Evolutionary conservation across 1,139 yeast genomes (phyloP).

Genomic region (Yamadazyma membranifaciens): DNA sequence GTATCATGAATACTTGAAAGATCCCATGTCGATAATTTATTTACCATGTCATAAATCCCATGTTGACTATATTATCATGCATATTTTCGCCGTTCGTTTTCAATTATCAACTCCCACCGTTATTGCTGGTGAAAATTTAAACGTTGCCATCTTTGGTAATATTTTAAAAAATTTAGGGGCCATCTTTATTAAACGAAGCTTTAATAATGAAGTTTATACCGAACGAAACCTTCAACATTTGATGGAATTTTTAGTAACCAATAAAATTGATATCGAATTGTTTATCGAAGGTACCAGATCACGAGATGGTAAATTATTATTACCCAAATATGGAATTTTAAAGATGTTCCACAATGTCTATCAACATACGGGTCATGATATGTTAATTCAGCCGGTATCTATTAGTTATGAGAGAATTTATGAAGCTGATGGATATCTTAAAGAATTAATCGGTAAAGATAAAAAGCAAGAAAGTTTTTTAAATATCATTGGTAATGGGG

Average conservation of each 20-base stretch:
- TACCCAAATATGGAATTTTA: slow-evolving; percentile 65
- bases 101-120: slow-evolving; percentile 60
- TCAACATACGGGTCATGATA: slow-evolving; percentile 38
- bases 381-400: slow-evolving; percentile 54
- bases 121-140: slow-evolving; percentile 68
- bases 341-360: slow-evolving; percentile 50
- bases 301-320: slow-evolving; percentile 60
- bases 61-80: slow-evolving; percentile 62
- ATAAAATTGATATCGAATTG: slow-evolving; percentile 59
- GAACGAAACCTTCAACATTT: slow-evolving; percentile 56
- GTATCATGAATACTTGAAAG: slow-evolving; percentile 30
- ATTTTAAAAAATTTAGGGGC: slow-evolving; percentile 46
- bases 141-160: slow-evolving; percentile 58
- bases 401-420: slow-evolving; percentile 68
- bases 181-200: slow-evolving; percentile 45
- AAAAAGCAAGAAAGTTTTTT: slow-evolving; percentile 49
- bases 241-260: slow-evolving; percentile 49
- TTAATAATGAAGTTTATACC: slow-evolving; percentile 53
- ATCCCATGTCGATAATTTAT: slow-evolving; percentile 45
- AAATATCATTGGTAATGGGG: slow-evolving; percentile 36
- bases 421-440: slow-evolving; percentile 62
- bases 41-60: slow-evolving; percentile 63
- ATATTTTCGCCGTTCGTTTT: slow-evolving; percentile 54
- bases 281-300: slow-evolving; percentile 70
- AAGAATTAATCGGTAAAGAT: slow-evolving; percentile 60